Conservation (phyloP, 208 protist genomes). For the Strigomonas oncopelti region DNA sequence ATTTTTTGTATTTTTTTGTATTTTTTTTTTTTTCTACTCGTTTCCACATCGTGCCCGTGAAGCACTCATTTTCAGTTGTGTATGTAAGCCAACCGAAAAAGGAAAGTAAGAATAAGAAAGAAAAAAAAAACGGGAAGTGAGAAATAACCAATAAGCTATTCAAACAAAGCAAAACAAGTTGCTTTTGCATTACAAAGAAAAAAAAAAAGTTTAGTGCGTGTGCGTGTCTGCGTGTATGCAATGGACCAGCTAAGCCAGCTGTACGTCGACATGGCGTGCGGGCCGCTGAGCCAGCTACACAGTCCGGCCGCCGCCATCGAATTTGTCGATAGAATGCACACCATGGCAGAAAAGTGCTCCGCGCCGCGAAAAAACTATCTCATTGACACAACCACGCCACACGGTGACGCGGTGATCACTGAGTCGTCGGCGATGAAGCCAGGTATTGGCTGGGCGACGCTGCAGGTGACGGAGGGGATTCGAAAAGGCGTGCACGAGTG, state of each 20-base stretch:
- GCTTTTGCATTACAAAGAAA: too few species aligned
- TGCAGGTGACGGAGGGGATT: conserved; percentile 88
- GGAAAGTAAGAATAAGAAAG: background rate
- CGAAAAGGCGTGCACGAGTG: conserved; percentile 87
- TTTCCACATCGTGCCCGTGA: background rate
- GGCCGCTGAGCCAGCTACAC: conserved; percentile 63
- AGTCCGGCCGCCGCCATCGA: conserved; percentile 53
- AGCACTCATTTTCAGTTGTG: too few species aligned
- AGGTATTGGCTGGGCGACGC: conserved; percentile 88
- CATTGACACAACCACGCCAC: conserved; percentile 84
- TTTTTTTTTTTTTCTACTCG: conserved; percentile 6
- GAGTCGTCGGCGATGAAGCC: conserved; percentile 88
- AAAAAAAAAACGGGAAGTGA: background rate
- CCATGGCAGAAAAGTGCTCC: conserved; percentile 58
- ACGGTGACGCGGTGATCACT: conserved; percentile 85
- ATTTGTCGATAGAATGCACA: conserved; percentile 75
- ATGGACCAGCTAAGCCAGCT: conserved; percentile 82
- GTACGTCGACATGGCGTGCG: conserved; percentile 75
- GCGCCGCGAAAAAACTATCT: conserved; percentile 81
- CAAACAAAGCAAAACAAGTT: too few species aligned
- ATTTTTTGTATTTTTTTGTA: conserved; percentile 11
- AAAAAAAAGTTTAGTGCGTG: too few species aligned
- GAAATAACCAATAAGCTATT: too few species aligned
- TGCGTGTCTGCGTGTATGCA: too few species aligned
- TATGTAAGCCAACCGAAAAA: background rate